phyloP scores from a whole-genome alignment of 2,329 filamentous ascomycete species.

The Diplodia seriata region DNA sequence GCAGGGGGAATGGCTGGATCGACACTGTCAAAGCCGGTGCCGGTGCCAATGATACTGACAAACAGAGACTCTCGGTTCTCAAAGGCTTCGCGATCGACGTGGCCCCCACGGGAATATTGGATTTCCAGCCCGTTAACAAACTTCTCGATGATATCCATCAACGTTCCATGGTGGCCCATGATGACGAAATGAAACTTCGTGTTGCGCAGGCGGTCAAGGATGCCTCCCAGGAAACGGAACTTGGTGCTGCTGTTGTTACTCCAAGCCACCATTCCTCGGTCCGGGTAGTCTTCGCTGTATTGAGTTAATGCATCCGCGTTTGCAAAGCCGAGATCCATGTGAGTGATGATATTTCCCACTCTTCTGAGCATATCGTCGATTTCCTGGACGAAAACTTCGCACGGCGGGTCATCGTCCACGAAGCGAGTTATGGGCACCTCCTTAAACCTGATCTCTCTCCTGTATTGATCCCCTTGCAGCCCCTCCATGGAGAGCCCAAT shows the following conservation, averaged over 20 bases:
- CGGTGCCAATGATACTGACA: constrained; percentile 31
- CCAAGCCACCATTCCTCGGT: constrained; percentile 36
- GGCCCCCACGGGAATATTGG: constrained; percentile 33
- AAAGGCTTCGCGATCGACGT: not conserved
- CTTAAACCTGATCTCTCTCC: constrained; percentile 17
- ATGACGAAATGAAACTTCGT: constrained; percentile 41
- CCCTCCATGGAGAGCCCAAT: constrained; percentile 31
- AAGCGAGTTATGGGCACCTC: constrained; percentile 6
- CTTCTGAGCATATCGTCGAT: constrained; percentile 11
- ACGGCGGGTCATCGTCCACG: constrained; percentile 1
- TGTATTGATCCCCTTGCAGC: constrained; percentile 29
- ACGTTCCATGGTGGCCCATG: constrained; percentile 39
- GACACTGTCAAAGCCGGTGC: constrained; percentile 22
- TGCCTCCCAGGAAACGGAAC: constrained; percentile 45
- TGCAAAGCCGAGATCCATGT: constrained; percentile 26
- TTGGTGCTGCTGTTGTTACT: constrained; percentile 41
- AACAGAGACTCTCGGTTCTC: constrained; percentile 13
- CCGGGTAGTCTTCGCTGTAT: constrained; percentile 35
- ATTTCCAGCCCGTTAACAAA: constrained; percentile 40
- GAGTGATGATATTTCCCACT: constrained; percentile 9
- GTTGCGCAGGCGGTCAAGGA: constrained; percentile 40
- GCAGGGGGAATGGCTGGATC: constrained; percentile 38
- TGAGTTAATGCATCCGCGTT: constrained; percentile 27
- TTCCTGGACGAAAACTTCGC: not conserved
- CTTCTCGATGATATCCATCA: constrained; percentile 43